These are phyloP conservation scores for Salvia splendens DNA, from an alignment of 257 asterid genomes.

Conservation along the genomic window DNA sequence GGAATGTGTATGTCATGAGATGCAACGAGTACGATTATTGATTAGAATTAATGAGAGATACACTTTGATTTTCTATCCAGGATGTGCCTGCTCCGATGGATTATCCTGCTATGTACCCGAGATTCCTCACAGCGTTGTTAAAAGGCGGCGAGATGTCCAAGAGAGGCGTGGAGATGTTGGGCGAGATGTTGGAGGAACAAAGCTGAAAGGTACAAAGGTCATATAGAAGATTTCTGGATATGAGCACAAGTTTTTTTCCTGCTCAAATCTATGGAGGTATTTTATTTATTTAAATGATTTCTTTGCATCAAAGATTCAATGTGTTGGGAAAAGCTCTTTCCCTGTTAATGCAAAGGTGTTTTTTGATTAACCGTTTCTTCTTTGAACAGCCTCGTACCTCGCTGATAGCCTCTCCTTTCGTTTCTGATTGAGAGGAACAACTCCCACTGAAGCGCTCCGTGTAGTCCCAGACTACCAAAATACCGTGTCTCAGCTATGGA, in stretches of 20 bases:
- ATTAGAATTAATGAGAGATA: neutral
- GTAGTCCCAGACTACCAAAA: neutral
- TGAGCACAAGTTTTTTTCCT: neutral
- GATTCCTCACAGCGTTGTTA: slow-evolving; percentile 78
- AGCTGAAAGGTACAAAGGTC: slow-evolving; percentile 43
- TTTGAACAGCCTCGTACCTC: neutral
- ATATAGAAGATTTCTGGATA: slow-evolving; percentile 29
- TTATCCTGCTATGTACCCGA: slow-evolving; percentile 63
- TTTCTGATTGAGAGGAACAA: slow-evolving; percentile 13
- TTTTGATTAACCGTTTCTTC: neutral
- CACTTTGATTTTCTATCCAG: slow-evolving; percentile 39
- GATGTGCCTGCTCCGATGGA: slow-evolving; percentile 63
- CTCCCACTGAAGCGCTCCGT: slow-evolving; percentile 8
- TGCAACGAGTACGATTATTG: slow-evolving; percentile 18
- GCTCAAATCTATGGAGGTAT: slow-evolving; percentile 36
- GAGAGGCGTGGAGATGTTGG: slow-evolving; percentile 80
- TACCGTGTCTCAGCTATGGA: neutral
- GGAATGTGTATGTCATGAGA: neutral
- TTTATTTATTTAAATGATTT: neutral
- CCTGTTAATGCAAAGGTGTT: neutral
- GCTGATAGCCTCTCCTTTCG: slow-evolving; percentile 11
- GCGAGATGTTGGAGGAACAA: slow-evolving; percentile 91
- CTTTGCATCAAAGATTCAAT: neutral
- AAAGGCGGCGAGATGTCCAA: slow-evolving; percentile 81
- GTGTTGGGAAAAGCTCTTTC: neutral